phyloP scores from a whole-genome alignment of 2,329 filamentous ascomycete genomes.

The Chrysoporthe deuterocubensis region DNA sequence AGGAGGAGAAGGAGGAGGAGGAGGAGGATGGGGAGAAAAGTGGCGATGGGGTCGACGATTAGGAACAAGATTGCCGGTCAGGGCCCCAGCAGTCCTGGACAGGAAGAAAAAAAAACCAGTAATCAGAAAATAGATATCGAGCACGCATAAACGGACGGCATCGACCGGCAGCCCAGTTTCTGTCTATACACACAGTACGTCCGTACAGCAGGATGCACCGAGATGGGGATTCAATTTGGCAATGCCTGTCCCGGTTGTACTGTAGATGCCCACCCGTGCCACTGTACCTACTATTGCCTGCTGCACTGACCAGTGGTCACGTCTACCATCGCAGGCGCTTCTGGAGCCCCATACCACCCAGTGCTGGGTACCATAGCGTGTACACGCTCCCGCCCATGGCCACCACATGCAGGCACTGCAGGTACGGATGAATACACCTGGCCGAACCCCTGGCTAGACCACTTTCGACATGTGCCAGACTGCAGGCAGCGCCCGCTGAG shows the following conservation, averaged over 20 bases:
- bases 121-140: neutral
- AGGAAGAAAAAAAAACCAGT: neutral
- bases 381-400: neutral
- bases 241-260: conserved; percentile 10
- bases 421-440: too few relatives aligned
- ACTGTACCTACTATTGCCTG: neutral
- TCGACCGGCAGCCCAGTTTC: neutral
- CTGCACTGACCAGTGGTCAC: neutral
- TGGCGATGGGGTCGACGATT: conserved; percentile 7
- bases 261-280: neutral
- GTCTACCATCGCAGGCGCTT: neutral
- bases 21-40: neutral
- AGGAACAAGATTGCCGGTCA: conserved; percentile 17
- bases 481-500: neutral
- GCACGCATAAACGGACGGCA: neutral
- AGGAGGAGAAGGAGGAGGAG: neutral
- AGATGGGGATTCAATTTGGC: conserved; percentile 19
- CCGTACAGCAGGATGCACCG: conserved; percentile 18
- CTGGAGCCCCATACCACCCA: too few relatives aligned
- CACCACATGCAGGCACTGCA: conserved; percentile 12
- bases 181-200: neutral
- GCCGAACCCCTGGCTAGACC: conserved; percentile 1
- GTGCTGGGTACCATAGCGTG: neutral
- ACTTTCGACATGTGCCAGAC: conserved; percentile 3
- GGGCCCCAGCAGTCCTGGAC: neutral